phyloP scores from a whole-genome alignment of 805 yeast species.

The Saccharomycopsis babjevae region DNA sequence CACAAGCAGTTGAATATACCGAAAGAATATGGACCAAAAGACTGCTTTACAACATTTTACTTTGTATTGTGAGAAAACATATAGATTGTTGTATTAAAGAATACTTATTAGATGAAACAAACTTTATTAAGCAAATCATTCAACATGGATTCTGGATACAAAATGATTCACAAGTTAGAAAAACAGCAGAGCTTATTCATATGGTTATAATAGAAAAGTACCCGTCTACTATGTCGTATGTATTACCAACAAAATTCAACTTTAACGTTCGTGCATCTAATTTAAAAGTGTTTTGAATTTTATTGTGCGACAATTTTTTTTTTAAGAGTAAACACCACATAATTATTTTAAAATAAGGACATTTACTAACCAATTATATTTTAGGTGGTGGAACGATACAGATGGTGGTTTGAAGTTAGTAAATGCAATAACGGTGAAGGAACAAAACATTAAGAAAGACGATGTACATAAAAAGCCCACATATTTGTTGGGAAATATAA shows the following conservation, averaged over 20 bases:
- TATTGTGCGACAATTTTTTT: neutral
- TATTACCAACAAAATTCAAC: neutral
- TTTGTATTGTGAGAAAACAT: constrained; percentile 24
- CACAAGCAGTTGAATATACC: constrained; percentile 27
- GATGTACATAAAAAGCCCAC: neutral
- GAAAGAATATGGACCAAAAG: constrained; percentile 18
- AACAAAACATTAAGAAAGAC: neutral
- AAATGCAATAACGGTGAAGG: neutral
- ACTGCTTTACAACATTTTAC: constrained; percentile 25
- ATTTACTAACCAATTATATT: neutral
- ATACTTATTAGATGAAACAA: constrained; percentile 22
- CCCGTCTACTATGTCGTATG: constrained; percentile 17
- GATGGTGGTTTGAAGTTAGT: constrained; percentile 18
- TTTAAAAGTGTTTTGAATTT: neutral
- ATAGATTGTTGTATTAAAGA: constrained; percentile 29
- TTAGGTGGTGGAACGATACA: constrained; percentile 21
- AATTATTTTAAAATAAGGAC: neutral
- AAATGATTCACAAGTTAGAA: constrained; percentile 22
- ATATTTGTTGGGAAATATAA: neutral
- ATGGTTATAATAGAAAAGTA: constrained; percentile 17
- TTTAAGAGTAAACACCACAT: neutral
- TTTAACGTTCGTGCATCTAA: neutral
- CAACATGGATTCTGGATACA: constrained; percentile 29
- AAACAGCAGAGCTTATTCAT: constrained; percentile 23
- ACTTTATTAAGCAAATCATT: constrained; percentile 24